These are phyloP conservation scores for Elsinoe perseae DNA, from an alignment of 2,329 filamentous ascomycete species.

Conservation along the genomic window DNA sequence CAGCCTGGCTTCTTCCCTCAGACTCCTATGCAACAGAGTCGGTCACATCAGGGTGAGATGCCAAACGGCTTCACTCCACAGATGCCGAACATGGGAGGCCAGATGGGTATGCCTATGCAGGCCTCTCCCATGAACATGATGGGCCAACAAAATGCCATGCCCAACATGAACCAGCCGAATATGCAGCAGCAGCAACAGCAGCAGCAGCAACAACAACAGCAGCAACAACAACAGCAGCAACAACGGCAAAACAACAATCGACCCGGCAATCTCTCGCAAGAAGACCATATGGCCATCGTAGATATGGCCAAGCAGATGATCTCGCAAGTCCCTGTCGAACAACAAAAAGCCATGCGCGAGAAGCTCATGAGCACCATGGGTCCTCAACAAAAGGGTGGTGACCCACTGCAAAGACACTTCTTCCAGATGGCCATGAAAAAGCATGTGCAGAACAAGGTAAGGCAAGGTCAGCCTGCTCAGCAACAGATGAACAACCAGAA, in stretches of 20 bases:
- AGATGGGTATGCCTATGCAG: constrained; percentile 32
- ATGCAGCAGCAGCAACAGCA: constrained; percentile 21
- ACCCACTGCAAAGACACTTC: constrained; percentile 35
- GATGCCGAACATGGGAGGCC: constrained; percentile 27
- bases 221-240: constrained; percentile 22
- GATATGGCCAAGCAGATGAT: constrained; percentile 42
- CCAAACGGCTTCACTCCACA: constrained; percentile 40
- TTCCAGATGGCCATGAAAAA: constrained; percentile 18
- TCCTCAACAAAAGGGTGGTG: constrained; percentile 42
- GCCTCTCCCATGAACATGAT: constrained; percentile 38
- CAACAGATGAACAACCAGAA: constrained; percentile 24
- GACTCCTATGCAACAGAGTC: constrained; percentile 28
- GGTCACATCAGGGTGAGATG: constrained; percentile 37
- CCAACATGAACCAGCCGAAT: constrained; percentile 25
- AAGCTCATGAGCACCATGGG: constrained; percentile 40
- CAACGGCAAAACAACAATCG: constrained; percentile 10
- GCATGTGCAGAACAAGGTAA: constrained; percentile 19
- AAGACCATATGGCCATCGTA: constrained; percentile 39
- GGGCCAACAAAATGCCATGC: constrained; percentile 16
- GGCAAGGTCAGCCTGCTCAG: constrained; percentile 32
- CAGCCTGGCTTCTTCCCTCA: constrained; percentile 30
- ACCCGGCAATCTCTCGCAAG: constrained; percentile 27
- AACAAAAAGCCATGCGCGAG: constrained; percentile 41
- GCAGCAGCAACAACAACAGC: constrained; percentile 20
- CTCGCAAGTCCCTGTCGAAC: constrained; percentile 36